Conservation (phyloP, 2,329 filamentous ascomycete genomes). For the Cadophora sp. region DNA sequence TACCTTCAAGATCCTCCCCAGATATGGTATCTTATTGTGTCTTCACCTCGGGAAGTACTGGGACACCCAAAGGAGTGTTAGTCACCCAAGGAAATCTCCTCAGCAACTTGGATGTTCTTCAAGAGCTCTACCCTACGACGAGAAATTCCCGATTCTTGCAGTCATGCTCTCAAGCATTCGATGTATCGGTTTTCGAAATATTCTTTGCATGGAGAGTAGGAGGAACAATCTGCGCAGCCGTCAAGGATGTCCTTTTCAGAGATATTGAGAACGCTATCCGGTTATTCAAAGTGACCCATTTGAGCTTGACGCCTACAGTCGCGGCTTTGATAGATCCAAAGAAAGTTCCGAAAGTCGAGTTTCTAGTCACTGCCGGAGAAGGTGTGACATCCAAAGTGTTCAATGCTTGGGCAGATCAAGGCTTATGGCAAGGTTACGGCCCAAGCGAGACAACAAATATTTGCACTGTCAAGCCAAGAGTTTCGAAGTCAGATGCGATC, state of each 20-base stretch:
- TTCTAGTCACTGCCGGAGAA: conserved; percentile 84
- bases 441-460: conserved; percentile 90
- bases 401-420: conserved; percentile 68
- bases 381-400: conserved; percentile 76
- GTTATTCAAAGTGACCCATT: conserved; percentile 71
- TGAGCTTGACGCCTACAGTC: conserved; percentile 86
- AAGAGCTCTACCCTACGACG: conserved; percentile 67
- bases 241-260: conserved; percentile 75
- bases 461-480: conserved; percentile 72
- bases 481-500: conserved; percentile 63
- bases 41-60: conserved; percentile 85
- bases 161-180: conserved; percentile 84
- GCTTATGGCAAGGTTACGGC: conserved; percentile 83
- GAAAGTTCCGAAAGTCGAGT: conserved; percentile 73
- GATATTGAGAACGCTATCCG: conserved; percentile 75
- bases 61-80: conserved; percentile 76
- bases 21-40: conserved; percentile 72
- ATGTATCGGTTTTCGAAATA: conserved; percentile 89
- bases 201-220: conserved; percentile 83
- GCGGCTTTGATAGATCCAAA: conserved; percentile 74
- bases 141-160: conserved; percentile 68
- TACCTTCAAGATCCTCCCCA: conserved; percentile 24
- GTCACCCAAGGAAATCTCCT: conserved; percentile 78
- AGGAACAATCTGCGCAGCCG: conserved; percentile 78
- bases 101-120: conserved; percentile 75